Evolutionary conservation across 148 eudicot species (phyloP).

Genomic region (Nepenthes gracilis): DNA sequence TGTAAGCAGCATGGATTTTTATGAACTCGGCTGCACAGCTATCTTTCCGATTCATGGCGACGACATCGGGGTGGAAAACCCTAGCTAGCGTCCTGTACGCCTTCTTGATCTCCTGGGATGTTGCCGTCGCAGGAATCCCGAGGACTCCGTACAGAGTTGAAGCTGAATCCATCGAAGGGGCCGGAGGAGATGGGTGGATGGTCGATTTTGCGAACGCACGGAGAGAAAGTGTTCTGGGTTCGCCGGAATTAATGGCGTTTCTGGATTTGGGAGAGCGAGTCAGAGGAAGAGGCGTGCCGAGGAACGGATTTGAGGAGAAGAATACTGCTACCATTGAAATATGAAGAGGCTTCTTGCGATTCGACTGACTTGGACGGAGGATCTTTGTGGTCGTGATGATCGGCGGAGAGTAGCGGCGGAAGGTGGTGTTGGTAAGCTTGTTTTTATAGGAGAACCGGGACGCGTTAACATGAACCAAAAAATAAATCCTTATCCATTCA

Average conservation of each 20-base stretch:
- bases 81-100: constrained; percentile 60
- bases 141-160: constrained; percentile 47
- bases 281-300: neutral
- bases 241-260: too few species aligned
- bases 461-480: too few species aligned
- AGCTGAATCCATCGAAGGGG: neutral
- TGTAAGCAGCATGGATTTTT: constrained; percentile 45
- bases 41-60: constrained; percentile 3
- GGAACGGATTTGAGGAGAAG: neutral
- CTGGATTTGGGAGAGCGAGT: neutral
- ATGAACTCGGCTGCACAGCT: constrained; percentile 35
- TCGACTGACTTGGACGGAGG: too few species aligned
- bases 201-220: too few species aligned
- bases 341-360: too few species aligned
- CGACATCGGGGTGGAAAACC: constrained; percentile 53
- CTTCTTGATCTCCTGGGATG: constrained; percentile 41
- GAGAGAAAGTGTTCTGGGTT: too few species aligned
- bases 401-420: too few species aligned
- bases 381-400: too few species aligned
- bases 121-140: constrained; percentile 34
- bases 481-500: too few species aligned
- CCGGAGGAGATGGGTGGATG: neutral
- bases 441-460: too few species aligned
- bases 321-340: too few species aligned
- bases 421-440: too few species aligned